phyloP scores from a whole-genome alignment of 345 rosid species.

The Draba incana region DNA sequence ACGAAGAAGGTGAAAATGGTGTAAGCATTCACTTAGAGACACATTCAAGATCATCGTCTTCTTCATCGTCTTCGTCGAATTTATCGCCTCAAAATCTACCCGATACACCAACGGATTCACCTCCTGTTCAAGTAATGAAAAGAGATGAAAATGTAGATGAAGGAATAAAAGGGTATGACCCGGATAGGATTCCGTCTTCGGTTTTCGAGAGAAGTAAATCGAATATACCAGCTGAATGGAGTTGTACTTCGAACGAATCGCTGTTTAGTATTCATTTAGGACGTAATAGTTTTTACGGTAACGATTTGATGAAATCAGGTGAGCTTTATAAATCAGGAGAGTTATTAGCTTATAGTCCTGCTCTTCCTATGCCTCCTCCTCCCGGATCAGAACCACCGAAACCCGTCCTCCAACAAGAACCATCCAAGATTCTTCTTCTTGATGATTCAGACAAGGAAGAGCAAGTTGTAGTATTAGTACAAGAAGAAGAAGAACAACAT shows the following conservation, averaged over 20 bases:
- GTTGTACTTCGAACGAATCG: slow-evolving; percentile 64
- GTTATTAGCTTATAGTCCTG: slow-evolving; percentile 43
- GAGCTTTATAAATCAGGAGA: slow-evolving; percentile 48
- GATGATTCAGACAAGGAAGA: slow-evolving; percentile 15
- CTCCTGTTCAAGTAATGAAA: slow-evolving; percentile 78
- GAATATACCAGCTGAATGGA: slow-evolving; percentile 59
- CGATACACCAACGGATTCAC: slow-evolving; percentile 49
- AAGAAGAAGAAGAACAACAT: background rate
- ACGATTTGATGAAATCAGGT: slow-evolving; percentile 40
- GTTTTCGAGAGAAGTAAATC: slow-evolving; percentile 55
- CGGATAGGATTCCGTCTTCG: slow-evolving; percentile 58
- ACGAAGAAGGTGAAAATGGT: slow-evolving; percentile 14
- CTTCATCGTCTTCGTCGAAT: slow-evolving; percentile 43
- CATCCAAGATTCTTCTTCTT: background rate
- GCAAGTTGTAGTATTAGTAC: slow-evolving; percentile 11
- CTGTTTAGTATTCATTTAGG: slow-evolving; percentile 75
- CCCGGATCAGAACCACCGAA: slow-evolving; percentile 23
- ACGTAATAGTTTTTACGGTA: slow-evolving; percentile 48
- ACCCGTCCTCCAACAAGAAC: background rate
- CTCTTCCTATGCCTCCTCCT: slow-evolving; percentile 44
- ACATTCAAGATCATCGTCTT: slow-evolving; percentile 39
- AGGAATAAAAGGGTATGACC: slow-evolving; percentile 40
- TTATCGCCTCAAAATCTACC: slow-evolving; percentile 48
- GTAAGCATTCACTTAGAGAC: slow-evolving; percentile 24
- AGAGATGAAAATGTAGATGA: slow-evolving; percentile 37